Base-by-base conservation (phyloP, 1,284 basidiomycete genomes). In the Microbotryum violaceum region DNA sequence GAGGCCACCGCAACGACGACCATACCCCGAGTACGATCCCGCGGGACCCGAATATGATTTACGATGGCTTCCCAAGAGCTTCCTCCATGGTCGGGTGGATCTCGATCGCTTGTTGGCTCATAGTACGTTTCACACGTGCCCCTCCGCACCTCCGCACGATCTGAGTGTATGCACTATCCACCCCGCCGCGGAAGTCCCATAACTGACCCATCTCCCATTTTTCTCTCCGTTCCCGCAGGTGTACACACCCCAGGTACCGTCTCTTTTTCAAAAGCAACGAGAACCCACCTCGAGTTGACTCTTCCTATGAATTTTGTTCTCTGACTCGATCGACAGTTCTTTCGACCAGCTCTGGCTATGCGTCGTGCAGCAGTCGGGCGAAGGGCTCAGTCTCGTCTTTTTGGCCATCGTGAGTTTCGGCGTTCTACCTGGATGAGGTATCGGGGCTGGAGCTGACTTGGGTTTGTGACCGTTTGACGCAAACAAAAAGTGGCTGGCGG, bases 291-390 rank as follows among this genome's bases (percentile, higher is more conserved):
- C 23, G 8, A 29, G n/a, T 42, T 42, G 37, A 42, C 37, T 42
- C 37, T 42, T 42, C 14, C 49, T 20, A 49, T 25, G 29, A 14
- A 23, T 20, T 20, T 49, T 29, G 16, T 23, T 49, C 29, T 20
- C 25, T 55, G 42, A 49, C 54, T 33, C 37, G 33, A 48, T 23
- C 42, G 12, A 42, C 53, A 68, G 66, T 37, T 71, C 65, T 27
- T 61, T 65, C 47, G 69, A 70, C 44, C 71, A 72, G 68, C 62
- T 72, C 14, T 55, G 65, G 46, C 55, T 68, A 14, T 70, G 70
- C 67, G 56, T 64, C 56, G 61, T 59, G 18, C 64, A 69, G 21
- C 65, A 71, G 53, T 64, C 62, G 27, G 71, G 71, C 29, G 71
- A 72, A 58, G 63, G 63, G 1, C 60, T 72, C 8, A 63, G 60